Evolutionary conservation across 352 stramenopile species (phyloP).

Genomic region (Pythium oligandrum): DNA sequence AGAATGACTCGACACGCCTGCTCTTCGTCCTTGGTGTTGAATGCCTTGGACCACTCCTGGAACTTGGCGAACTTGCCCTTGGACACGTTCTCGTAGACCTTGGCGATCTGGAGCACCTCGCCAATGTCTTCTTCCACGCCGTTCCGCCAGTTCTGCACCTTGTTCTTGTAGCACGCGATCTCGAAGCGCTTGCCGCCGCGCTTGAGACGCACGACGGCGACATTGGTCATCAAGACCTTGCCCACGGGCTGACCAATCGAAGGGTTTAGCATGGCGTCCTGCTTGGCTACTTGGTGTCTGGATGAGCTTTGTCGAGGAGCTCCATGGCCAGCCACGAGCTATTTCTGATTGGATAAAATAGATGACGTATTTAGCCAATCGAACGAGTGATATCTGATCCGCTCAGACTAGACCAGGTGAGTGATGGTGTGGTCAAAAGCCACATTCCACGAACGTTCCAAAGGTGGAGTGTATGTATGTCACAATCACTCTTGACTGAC

Average conservation of each 20-base stretch:
- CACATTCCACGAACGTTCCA: too few species aligned
- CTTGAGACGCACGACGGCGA: slow-evolving; percentile 95
- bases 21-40: slow-evolving; percentile 90
- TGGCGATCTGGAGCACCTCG: slow-evolving; percentile 97
- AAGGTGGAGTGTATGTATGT: too few species aligned
- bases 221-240: slow-evolving; percentile 94
- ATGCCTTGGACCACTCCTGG: slow-evolving; percentile 91
- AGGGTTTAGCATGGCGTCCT: not conserved
- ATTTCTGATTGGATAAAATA: too few species aligned
- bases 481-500: too few species aligned
- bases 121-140: slow-evolving; percentile 97
- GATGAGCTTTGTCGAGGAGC: not conserved
- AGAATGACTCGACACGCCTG: slow-evolving; percentile 93
- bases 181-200: slow-evolving; percentile 97
- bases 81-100: slow-evolving; percentile 98
- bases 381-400: too few species aligned
- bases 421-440: too few species aligned
- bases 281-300: not conserved
- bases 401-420: too few species aligned
- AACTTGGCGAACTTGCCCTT: slow-evolving; percentile 96
- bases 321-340: too few species aligned
- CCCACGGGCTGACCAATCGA: slow-evolving; percentile 78
- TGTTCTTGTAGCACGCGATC: slow-evolving; percentile 99
- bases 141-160: slow-evolving; percentile 98
- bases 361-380: too few species aligned